Conservation (phyloP, 345 rosid genomes). For the Raphanus sativus region DNA sequence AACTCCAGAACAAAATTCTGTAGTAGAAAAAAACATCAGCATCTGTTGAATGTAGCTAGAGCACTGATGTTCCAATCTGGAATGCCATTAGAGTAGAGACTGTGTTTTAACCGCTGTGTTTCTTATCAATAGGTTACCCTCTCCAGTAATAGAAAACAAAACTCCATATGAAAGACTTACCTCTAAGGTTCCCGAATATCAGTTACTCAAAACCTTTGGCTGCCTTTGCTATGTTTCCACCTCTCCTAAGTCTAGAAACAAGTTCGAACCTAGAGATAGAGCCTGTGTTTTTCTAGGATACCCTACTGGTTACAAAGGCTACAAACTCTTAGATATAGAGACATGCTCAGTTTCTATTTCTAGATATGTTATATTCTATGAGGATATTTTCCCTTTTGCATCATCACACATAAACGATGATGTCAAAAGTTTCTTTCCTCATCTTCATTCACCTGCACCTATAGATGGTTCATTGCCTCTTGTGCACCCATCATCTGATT, state of each 20-base stretch:
- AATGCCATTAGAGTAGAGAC: neutral
- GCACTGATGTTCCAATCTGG: neutral
- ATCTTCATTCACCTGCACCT: neutral
- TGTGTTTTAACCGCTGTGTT: neutral
- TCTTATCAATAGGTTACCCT: neutral
- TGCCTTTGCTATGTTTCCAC: neutral
- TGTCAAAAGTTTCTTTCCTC: neutral
- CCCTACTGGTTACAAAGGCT: neutral
- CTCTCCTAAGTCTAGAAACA: neutral
- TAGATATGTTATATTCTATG: neutral
- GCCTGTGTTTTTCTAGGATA: neutral
- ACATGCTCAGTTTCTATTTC: neutral
- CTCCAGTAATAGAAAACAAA: neutral
- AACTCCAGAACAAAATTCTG: neutral
- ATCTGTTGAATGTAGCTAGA: neutral
- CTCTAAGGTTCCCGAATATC: neutral
- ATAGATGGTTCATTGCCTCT: neutral
- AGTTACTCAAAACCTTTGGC: neutral
- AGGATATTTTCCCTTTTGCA: neutral
- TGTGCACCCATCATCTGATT: neutral
- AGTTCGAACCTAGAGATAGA: neutral
- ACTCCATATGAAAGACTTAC: neutral
- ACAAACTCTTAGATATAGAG: neutral
- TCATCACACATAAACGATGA: neutral
- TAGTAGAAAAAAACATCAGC: neutral